A percentile compares a stretch with the other conserved stretches of the same genome.
phyloP scores from a whole-genome alignment of 805 yeast genomes.

The Schizosaccharomyces octosporus region DNA sequence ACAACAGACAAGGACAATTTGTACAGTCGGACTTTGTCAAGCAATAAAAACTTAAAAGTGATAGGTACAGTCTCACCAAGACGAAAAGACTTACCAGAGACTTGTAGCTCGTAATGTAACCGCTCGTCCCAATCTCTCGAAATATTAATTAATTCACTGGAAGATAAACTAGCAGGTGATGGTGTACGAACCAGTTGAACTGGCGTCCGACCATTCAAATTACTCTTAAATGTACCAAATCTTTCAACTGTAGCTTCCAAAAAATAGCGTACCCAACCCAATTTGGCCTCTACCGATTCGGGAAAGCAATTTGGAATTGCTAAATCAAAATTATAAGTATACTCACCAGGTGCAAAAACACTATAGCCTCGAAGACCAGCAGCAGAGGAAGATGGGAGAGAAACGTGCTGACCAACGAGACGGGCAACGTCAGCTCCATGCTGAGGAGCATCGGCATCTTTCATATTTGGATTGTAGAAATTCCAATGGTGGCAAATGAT shows the following conservation, averaged over 20 bases:
- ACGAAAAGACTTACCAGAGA: conserved; percentile 72
- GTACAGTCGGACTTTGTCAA: conserved; percentile 70
- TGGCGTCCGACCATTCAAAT: conserved; percentile 36
- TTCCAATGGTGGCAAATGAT: conserved; percentile 77
- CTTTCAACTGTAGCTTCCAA: conserved; percentile 51
- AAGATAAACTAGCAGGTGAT: conserved; percentile 55
- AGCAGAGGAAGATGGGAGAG: neutral
- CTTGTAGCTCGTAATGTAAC: conserved; percentile 65
- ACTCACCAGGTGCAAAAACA: conserved; percentile 64
- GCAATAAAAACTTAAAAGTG: conserved; percentile 59
- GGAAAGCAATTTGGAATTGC: conserved; percentile 63
- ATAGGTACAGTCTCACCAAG: conserved; percentile 66
- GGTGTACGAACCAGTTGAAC: conserved; percentile 52
- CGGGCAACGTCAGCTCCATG: conserved; percentile 20
- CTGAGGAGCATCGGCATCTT: conserved; percentile 15
- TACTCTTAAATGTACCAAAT: conserved; percentile 65
- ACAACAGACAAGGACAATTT: conserved; percentile 66
- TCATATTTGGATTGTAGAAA: conserved; percentile 28
- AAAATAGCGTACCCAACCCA: conserved; percentile 53
- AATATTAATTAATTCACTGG: conserved; percentile 79
- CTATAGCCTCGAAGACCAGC: conserved; percentile 16
- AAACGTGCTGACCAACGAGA: neutral
- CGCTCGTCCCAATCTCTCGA: conserved; percentile 85
- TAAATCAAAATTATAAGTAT: conserved; percentile 76
- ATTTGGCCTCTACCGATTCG: conserved; percentile 51